phyloP scores from a whole-genome alignment of 805 yeast species.

The Cyberlindnera maritima region DNA sequence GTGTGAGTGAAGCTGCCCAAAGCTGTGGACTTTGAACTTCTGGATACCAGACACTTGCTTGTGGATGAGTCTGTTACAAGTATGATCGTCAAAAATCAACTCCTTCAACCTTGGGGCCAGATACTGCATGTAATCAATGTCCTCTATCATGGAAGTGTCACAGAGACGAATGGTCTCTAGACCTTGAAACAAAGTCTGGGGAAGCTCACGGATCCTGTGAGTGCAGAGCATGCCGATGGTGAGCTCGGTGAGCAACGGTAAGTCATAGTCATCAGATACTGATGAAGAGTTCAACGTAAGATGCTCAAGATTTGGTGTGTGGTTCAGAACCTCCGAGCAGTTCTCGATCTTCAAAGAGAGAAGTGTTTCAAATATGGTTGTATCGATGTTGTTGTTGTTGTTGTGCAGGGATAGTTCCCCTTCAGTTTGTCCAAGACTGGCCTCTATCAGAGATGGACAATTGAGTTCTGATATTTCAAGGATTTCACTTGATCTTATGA shows the following conservation, averaged over 20 bases:
- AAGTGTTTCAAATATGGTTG: not conserved
- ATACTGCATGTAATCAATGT: not conserved
- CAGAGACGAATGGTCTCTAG: not conserved
- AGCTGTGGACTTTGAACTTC: not conserved
- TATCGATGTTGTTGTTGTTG: not conserved
- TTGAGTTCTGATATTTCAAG: not conserved
- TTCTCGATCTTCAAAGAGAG: not conserved
- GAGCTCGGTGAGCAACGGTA: not conserved
- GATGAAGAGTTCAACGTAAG: not conserved
- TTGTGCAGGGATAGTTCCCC: not conserved
- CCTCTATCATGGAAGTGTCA: not conserved
- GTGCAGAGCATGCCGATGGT: not conserved
- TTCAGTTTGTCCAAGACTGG: not conserved
- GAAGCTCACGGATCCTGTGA: not conserved
- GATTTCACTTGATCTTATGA: not conserved
- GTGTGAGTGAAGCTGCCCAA: not conserved
- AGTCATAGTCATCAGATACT: not conserved
- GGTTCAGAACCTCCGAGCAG: not conserved
- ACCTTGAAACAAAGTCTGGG: not conserved
- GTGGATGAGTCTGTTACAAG: not conserved
- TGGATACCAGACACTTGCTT: not conserved
- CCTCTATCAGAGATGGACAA: not conserved
- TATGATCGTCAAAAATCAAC: not conserved
- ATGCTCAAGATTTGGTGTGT: not conserved
- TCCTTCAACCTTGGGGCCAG: not conserved